Percentiles rank a stretch among this genome's conserved stretches.
Evolutionary conservation across 129 eudicot species (phyloP).

Genomic region (Escallonia rubra): DNA sequence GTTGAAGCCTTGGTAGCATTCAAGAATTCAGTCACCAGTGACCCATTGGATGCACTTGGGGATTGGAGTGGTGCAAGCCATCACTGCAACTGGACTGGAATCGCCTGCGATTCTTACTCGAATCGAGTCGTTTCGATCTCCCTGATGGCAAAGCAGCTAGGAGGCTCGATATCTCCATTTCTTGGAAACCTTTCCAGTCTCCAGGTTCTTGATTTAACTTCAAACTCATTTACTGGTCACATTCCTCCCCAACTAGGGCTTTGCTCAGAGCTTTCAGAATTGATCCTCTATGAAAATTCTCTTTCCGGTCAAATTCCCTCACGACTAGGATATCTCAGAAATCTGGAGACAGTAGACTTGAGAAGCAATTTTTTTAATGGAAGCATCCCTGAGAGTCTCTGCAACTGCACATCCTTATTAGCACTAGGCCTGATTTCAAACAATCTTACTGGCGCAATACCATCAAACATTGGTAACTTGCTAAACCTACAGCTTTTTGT

Average conservation of each 20-base stretch:
- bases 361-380: constrained; percentile 57
- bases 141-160: constrained; percentile 33
- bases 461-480: constrained; percentile 54
- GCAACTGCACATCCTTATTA: constrained; percentile 44
- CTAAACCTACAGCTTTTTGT: constrained; percentile 37
- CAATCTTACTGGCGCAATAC: constrained; percentile 60
- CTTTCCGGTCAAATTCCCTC: constrained; percentile 67
- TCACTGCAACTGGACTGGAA: constrained; percentile 93
- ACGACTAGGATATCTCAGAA: constrained; percentile 49
- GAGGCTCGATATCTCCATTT: constrained; percentile 62
- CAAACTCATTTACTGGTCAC: constrained; percentile 55
- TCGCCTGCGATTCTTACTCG: constrained; percentile 41
- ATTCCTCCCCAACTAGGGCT: constrained; percentile 56
- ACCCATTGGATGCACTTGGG: constrained; percentile 53
- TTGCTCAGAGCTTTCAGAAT: constrained; percentile 46
- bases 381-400: constrained; percentile 51
- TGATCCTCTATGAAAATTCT: constrained; percentile 38
- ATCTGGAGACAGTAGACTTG: constrained; percentile 37
- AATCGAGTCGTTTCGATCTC: constrained; percentile 48
- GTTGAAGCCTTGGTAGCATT: constrained; percentile 47
- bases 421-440: constrained; percentile 38
- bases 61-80: constrained; percentile 54
- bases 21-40: constrained; percentile 42
- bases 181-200: constrained; percentile 72
- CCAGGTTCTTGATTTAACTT: constrained; percentile 72